Conservation (phyloP, 176 grass and related monocot genomes). For the Lolium multiflorum region DNA sequence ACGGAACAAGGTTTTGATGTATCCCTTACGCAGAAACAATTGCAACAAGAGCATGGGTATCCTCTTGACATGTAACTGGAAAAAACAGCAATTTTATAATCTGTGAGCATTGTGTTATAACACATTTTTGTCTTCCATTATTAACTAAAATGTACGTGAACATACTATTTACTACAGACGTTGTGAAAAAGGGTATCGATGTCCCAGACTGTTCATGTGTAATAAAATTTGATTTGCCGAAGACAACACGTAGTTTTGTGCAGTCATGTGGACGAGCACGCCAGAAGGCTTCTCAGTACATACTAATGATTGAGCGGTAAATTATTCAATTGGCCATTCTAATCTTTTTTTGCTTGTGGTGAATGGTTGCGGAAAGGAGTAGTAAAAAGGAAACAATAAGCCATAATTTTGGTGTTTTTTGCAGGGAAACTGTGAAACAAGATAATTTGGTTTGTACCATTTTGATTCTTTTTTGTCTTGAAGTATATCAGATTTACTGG, state of each 20-base stretch:
- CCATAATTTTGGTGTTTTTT: conserved; percentile 30
- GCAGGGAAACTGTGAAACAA: conserved; percentile 71
- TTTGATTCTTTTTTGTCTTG: no score
- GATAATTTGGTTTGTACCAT: no score
- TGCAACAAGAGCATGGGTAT: conserved; percentile 85
- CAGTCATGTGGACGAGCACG: conserved; percentile 79
- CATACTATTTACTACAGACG: no score
- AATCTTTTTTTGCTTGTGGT: no score
- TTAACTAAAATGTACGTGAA: no score
- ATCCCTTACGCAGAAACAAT: conserved; percentile 73
- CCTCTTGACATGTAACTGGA: conserved; percentile 73
- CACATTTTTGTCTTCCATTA: conserved; percentile 80
- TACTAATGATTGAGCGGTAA: conserved; percentile 93
- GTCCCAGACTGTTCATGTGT: no score
- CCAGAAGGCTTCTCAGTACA: conserved; percentile 67
- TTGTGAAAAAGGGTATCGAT: no score
- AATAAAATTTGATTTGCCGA: no score
- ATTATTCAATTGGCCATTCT: conserved; percentile 29
- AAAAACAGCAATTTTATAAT: no score
- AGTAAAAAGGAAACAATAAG: conserved; percentile 19
- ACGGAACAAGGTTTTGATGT: conserved; percentile 87
- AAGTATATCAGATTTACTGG: no score
- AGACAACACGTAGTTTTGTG: no score
- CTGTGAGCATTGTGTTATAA: no score
- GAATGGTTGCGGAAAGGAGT: conserved; percentile 19